Evolutionary conservation across 1,284 basidiomycete genomes (phyloP).

Genomic region (Ustilago trichophora): DNA sequence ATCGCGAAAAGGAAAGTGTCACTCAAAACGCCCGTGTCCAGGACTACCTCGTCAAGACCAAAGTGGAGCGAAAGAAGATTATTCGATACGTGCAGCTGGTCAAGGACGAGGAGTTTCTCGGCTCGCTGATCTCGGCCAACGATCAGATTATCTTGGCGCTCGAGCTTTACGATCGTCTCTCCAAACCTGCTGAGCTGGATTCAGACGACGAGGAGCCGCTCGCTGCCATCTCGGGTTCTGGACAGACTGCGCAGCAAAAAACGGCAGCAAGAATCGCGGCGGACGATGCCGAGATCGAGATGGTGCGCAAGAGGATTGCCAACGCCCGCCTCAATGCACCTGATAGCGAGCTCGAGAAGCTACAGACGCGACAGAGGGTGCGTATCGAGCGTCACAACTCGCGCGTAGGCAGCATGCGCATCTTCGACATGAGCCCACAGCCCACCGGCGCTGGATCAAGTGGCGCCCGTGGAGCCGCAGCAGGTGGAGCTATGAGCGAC

Average conservation of each 20-base stretch:
- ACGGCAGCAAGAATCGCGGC: slow-evolving; percentile 58
- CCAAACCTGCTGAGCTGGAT: slow-evolving; percentile 67
- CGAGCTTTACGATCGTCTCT: slow-evolving; percentile 80
- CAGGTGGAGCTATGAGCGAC: slow-evolving; percentile 71
- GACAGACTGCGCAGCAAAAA: slow-evolving; percentile 59
- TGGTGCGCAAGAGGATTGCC: slow-evolving; percentile 66
- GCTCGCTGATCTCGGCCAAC: slow-evolving; percentile 90
- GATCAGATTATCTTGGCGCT: slow-evolving; percentile 87
- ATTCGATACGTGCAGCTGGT: slow-evolving; percentile 89
- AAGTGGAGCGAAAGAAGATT: slow-evolving; percentile 79
- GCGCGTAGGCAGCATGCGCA: slow-evolving; percentile 67
- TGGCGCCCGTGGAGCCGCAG: slow-evolving; percentile 31
- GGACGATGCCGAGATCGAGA: slow-evolving; percentile 67
- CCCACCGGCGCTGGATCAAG: slow-evolving; percentile 39
- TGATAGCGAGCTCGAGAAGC: slow-evolving; percentile 72
- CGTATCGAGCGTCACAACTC: slow-evolving; percentile 73
- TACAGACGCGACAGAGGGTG: slow-evolving; percentile 74
- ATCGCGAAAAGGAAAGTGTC: slow-evolving; percentile 82
- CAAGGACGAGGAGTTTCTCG: slow-evolving; percentile 90
- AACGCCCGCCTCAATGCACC: slow-evolving; percentile 63
- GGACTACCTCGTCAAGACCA: slow-evolving; percentile 82
- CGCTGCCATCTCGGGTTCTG: slow-evolving; percentile 40
- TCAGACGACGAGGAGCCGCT: slow-evolving; percentile 55
- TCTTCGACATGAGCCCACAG: slow-evolving; percentile 57
- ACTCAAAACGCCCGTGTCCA: slow-evolving; percentile 81